Conservation (phyloP, 139 green algal genomes). For the Coelastrella sp. region DNA sequence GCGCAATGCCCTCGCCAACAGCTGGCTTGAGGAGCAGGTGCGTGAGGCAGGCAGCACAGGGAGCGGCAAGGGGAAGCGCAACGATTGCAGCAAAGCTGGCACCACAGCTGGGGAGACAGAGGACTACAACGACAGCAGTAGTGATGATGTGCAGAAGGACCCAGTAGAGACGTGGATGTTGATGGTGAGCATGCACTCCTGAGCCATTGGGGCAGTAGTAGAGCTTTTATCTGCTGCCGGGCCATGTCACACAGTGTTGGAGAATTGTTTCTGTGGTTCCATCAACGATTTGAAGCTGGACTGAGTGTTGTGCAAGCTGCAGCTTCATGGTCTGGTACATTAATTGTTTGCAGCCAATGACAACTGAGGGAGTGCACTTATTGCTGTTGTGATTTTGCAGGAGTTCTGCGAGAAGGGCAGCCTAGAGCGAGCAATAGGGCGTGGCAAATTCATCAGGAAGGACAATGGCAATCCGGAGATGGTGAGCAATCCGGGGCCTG, state of each 20-base stretch:
- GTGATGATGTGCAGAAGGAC: background rate
- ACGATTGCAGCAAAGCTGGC: background rate
- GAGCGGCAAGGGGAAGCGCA: background rate
- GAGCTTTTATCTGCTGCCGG: no score
- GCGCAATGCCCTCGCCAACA: slow-evolving; percentile 10
- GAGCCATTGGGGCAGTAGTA: background rate
- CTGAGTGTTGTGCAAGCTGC: no score
- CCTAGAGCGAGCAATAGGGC: background rate
- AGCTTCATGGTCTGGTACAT: no score
- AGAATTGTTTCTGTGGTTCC: no score
- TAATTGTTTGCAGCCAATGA: no score
- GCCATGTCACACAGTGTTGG: no score
- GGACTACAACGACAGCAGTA: slow-evolving; percentile 20
- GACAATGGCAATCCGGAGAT: slow-evolving; percentile 10
- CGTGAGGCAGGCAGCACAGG: background rate
- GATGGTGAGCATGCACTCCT: background rate
- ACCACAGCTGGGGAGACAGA: background rate
- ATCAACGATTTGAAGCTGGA: no score
- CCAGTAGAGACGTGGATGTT: slow-evolving; percentile 30
- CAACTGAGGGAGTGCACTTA: no score
- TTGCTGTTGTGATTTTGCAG: background rate
- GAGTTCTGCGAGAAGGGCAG: slow-evolving; percentile 38
- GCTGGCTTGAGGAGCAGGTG: slow-evolving; percentile 4
- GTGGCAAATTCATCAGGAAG: background rate
- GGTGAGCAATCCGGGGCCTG: background rate